Evolutionary conservation across 108 stramenopile species (phyloP), one percentile per base, ranked within the genome.

Genomic region (Aurantiochytrium sp.): DNA sequence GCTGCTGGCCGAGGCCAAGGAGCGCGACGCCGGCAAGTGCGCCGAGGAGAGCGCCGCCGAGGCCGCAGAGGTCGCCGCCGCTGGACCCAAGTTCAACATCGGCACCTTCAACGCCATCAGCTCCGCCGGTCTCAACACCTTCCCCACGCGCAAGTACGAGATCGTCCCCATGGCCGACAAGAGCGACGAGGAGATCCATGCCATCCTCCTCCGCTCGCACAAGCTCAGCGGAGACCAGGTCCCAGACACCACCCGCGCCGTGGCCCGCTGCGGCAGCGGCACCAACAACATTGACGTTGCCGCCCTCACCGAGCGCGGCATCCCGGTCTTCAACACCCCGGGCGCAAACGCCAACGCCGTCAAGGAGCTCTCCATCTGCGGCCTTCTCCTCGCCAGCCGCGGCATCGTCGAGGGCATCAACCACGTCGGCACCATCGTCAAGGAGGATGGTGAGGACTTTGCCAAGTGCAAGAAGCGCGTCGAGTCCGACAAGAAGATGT

Each of bases 251-350:
- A 93, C 94, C 35, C 93, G 97, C 87, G 96, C 96, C 72, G 97
- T 98, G 91, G 98, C 96, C 60, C 95, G 98, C 89, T 97, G 96
- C 88, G 98, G 98, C 47, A 96, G 96, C 42, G 98, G 98, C 42
- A 96, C 97, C 88, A 97, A 97, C 93, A 98, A 97, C 89, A 95
- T 97, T 29, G 96, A 97, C 72, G 96, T 97, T 12, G 88, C 95
- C 72, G 94, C 97, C 42, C 96, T 96, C 95, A 96, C 96, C 19
- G 96, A 97, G 90, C 90, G 83, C 51, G 98, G 98, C 47, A 97
- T 98, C 88, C 97, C 97, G 29, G 98, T 98, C 49, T 97, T 98
- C 90, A 98, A 98, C 90, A 98, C 98, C 0, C 98, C 98, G 10
- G 98, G 98, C 14, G 98, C 96, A 10, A 98, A 98, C 92, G 97